Evolutionary conservation across 306 rosid genomes (phyloP).

Genomic region (Quercus rubra): DNA sequence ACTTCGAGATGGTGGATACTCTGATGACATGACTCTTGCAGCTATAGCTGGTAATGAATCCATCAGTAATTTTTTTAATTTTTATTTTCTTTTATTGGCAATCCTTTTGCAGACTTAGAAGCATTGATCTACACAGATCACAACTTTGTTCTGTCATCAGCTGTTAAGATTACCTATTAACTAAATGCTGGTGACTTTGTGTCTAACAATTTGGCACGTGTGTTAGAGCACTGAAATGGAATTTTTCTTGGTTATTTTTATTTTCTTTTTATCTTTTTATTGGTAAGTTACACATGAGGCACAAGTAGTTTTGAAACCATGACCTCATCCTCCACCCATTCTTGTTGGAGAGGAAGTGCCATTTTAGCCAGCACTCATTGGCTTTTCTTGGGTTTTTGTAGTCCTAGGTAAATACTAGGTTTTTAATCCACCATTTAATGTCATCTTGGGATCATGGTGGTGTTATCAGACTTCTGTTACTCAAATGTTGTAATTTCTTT

Average conservation of each 20-base stretch:
- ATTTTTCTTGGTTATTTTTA: too few species aligned
- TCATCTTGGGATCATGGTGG: not conserved
- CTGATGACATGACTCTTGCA: constrained; percentile 99
- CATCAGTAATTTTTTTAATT: not conserved
- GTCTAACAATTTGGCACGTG: not conserved
- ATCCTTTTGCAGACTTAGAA: not conserved
- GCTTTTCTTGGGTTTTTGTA: not conserved
- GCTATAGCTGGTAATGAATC: constrained; percentile 73
- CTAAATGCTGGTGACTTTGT: not conserved
- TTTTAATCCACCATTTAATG: not conserved
- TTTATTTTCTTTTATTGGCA: not conserved
- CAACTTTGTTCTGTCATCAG: not conserved
- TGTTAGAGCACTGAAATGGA: not conserved
- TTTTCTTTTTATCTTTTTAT: too few species aligned
- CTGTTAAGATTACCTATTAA: not conserved
- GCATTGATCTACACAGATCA: not conserved
- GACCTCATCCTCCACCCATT: too few species aligned
- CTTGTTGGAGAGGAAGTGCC: too few species aligned
- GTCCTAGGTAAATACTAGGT: not conserved
- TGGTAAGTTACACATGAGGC: too few species aligned
- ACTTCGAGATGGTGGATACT: constrained; percentile 92
- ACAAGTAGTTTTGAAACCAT: too few species aligned
- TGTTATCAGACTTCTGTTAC: not conserved
- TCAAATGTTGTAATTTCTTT: not conserved
- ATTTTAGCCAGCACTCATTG: too few species aligned